Base-by-base conservation (phyloP, 495 filamentous ascomycete genomes). In the Hypoxylon cercidicola region DNA sequence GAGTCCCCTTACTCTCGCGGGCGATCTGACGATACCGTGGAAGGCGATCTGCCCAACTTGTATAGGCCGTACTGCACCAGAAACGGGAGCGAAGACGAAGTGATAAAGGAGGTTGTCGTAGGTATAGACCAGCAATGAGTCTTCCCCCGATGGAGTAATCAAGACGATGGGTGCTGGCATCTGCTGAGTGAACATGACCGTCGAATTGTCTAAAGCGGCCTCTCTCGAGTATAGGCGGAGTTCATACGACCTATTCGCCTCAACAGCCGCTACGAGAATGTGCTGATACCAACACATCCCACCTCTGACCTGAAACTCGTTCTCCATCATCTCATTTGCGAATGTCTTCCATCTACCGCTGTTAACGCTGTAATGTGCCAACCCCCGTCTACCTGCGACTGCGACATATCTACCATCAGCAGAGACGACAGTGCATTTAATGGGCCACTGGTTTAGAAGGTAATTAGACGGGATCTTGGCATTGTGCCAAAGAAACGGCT, bases 241-340 rank as follows among this genome's bases (percentile, higher is more conserved):
- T 85, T 97, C 90, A 71, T 93, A 93, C 16, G 87, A 87, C 60
- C 87, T 87, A 64, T 91, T 89, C 45, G 87, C 86, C 73, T 98
- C 96, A 28, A 97, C 88, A n/a, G 94, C 92, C 40, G 93, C 93
- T 57, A 99, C 91, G 15, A 99, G 78, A 19, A 98, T 91, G 74
- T 99, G 96, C 55, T 96, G 93, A 69, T 93, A 92, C 96, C 96
- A 99, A 69, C 93, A 97, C 93, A 99, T 96, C 0, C 96, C 96
- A 19, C 96, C 96, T 61, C 93, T 82, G 19, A 99, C 91, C 20
- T 91, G 84, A 71, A 99, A 98, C 35, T 91, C 90, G 63, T 95
- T 92, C 70, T 97, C 94, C 67, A 89, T 84, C 41, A 81, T 86
- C 20, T 88, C 82, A 66, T 95, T 91, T 52, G 88, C 86, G 75